These are phyloP conservation scores for Yarrowia hollandica DNA, from an alignment of 805 yeast genomes.

Conservation along the genomic window DNA sequence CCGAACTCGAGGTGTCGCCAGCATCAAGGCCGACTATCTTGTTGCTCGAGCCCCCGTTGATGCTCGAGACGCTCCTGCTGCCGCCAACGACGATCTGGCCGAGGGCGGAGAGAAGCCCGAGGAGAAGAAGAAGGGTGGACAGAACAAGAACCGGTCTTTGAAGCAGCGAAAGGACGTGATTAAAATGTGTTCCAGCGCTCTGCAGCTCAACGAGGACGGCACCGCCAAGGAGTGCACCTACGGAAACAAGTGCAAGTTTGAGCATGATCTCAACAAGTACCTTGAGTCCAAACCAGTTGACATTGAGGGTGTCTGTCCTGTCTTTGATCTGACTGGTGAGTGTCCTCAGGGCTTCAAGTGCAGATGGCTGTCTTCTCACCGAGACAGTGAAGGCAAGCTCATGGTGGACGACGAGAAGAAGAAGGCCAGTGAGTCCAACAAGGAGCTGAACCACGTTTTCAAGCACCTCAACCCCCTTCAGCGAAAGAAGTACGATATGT, in stretches of 20 bases:
- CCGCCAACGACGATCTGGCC: slow-evolving; percentile 36
- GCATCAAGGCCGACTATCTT: slow-evolving; percentile 70
- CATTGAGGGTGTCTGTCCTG: slow-evolving; percentile 80
- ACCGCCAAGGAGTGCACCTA: slow-evolving; percentile 49
- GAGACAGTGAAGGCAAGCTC: slow-evolving; percentile 44
- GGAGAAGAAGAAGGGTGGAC: slow-evolving; percentile 64
- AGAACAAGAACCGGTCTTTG: slow-evolving; percentile 78
- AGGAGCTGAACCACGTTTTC: slow-evolving; percentile 65
- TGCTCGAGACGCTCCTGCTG: slow-evolving; percentile 30
- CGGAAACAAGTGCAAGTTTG: slow-evolving; percentile 67
- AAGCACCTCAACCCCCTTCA: slow-evolving; percentile 45
- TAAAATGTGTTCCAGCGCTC: slow-evolving; percentile 59
- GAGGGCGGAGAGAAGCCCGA: slow-evolving; percentile 44
- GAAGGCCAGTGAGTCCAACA: slow-evolving; percentile 42
- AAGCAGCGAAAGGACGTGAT: slow-evolving; percentile 64
- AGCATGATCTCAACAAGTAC: slow-evolving; percentile 72
- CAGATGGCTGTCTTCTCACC: slow-evolving; percentile 80
- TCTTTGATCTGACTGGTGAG: slow-evolving; percentile 72
- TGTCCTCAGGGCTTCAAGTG: slow-evolving; percentile 94
- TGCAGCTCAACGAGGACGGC: slow-evolving; percentile 31
- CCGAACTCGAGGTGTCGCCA: slow-evolving; percentile 64
- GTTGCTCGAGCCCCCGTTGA: slow-evolving; percentile 38
- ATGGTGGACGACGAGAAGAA: slow-evolving; percentile 49
- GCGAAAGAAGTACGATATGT: slow-evolving; percentile 62
- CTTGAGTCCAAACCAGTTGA: slow-evolving; percentile 68